Conservation (phyloP, 176 grass and related monocot species). For the Avena insularis region DNA sequence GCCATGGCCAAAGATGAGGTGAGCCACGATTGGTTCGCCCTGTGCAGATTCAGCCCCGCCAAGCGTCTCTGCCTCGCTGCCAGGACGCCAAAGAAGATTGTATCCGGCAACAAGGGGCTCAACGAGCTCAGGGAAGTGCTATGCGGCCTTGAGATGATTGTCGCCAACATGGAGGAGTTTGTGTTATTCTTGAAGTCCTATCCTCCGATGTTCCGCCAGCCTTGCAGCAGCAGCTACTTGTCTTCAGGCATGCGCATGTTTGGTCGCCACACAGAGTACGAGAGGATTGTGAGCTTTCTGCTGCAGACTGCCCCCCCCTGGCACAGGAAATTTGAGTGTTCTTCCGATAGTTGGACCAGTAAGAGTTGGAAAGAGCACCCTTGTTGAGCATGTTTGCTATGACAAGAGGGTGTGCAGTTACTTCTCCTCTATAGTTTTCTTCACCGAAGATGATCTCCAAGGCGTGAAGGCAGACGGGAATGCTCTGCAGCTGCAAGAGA, state of each 20-base stretch:
- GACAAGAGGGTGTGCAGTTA: slow-evolving; percentile 41
- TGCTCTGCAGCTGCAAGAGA: neutral
- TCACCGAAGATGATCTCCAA: neutral
- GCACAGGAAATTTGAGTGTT: neutral
- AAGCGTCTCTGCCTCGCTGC: neutral
- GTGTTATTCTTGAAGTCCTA: slow-evolving; percentile 17
- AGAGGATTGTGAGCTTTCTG: slow-evolving; percentile 31
- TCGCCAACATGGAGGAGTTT: neutral
- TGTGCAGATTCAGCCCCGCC: neutral
- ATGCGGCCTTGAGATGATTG: neutral
- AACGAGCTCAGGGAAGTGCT: slow-evolving; percentile 12
- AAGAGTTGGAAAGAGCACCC: slow-evolving; percentile 50
- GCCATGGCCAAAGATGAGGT: neutral
- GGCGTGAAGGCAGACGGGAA: neutral
- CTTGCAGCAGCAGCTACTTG: neutral
- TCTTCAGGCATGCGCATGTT: slow-evolving; percentile 40
- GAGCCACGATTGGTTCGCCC: neutral
- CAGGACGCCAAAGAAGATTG: neutral
- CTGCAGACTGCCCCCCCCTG: neutral
- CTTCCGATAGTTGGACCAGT: slow-evolving; percentile 28
- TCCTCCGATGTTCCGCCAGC: neutral
- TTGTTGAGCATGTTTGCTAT: slow-evolving; percentile 48
- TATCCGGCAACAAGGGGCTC: too few relatives aligned
- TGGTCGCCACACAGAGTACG: slow-evolving; percentile 27
- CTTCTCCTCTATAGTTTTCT: slow-evolving; percentile 38